Percentiles rank a stretch among this genome's conserved stretches.
phyloP scores from a whole-genome alignment of 108 stramenopile species.

The Cylindrotheca fusiformis region DNA sequence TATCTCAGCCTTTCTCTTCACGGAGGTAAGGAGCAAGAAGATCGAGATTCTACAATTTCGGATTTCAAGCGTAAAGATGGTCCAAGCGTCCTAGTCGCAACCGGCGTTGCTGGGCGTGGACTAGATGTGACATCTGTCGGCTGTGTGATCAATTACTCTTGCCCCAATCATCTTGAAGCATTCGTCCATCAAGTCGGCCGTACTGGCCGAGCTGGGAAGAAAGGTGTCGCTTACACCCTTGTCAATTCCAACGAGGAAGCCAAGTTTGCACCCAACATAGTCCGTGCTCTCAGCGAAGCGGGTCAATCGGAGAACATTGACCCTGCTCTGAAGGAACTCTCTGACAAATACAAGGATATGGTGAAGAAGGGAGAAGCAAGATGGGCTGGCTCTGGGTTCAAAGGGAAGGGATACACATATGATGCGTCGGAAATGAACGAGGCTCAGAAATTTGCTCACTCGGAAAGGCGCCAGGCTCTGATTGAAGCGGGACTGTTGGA shows the following conservation, averaged over 20 bases:
- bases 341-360: conserved; percentile 90
- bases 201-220: conserved; percentile 94
- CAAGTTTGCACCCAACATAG: conserved; percentile 92
- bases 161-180: conserved; percentile 98
- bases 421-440: conserved; percentile 94
- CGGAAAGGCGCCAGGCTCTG: conserved; percentile 90
- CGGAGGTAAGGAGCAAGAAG: conserved; percentile 99
- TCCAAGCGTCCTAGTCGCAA: conserved; percentile 90
- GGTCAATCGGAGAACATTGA: conserved; percentile 88
- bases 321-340: conserved; percentile 77
- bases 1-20: conserved; percentile 95
- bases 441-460: conserved; percentile 80
- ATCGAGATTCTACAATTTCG: conserved; percentile 96
- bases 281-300: conserved; percentile 89
- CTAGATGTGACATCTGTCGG: conserved; percentile 91
- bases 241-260: conserved; percentile 92
- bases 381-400: conserved; percentile 91
- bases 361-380: conserved; percentile 92
- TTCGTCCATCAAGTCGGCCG: conserved; percentile 98
- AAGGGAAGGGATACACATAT: conserved; percentile 96
- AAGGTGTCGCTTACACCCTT: conserved; percentile 96
- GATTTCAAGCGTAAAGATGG: conserved; percentile 94
- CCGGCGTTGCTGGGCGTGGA: conserved; percentile 93
- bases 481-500: conserved; percentile 86
- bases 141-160: conserved; percentile 96